phyloP scores from a whole-genome alignment of 805 yeast species.

The Metschnikowia kunwiensis region DNA sequence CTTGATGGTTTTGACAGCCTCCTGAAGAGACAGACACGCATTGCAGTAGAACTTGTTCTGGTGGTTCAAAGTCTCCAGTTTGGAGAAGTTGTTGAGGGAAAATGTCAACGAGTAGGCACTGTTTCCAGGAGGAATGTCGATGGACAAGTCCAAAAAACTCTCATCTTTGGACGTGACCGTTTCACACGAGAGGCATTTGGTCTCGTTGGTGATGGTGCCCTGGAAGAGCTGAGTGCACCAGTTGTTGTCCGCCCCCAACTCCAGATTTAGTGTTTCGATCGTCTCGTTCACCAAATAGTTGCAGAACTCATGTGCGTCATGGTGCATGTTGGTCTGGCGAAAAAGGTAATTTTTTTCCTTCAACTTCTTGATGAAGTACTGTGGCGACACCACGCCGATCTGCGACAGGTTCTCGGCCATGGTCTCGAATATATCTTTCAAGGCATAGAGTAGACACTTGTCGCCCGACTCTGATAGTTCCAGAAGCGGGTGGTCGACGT shows the following conservation, averaged over 20 bases:
- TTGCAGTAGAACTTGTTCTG: conserved; percentile 93
- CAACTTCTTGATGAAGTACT: conserved; percentile 65
- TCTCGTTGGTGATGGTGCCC: conserved; percentile 81
- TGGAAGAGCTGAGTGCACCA: conserved; percentile 74
- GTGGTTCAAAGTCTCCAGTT: conserved; percentile 79
- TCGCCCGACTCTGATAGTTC: conserved; percentile 32
- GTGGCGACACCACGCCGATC: conserved; percentile 85
- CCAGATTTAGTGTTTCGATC: conserved; percentile 54
- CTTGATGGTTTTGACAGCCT: conserved; percentile 87
- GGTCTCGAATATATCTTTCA: conserved; percentile 83
- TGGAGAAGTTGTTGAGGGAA: conserved; percentile 77
- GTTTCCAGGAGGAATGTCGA: conserved; percentile 71
- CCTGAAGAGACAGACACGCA: conserved; percentile 84
- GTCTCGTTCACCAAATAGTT: conserved; percentile 75
- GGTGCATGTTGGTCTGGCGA: conserved; percentile 85
- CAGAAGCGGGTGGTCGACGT: conserved; percentile 66
- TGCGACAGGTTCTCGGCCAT: conserved; percentile 67
- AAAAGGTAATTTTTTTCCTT: conserved; percentile 83
- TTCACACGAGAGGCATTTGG: conserved; percentile 88
- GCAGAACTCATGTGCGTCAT: conserved; percentile 96
- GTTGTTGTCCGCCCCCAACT: conserved; percentile 31
- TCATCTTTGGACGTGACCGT: conserved; percentile 78
- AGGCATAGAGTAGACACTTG: conserved; percentile 46
- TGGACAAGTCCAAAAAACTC: conserved; percentile 77
- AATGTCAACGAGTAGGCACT: conserved; percentile 63